Base-by-base conservation (phyloP, 2,329 filamentous ascomycete species). In the Colletotrichum kahawae region DNA sequence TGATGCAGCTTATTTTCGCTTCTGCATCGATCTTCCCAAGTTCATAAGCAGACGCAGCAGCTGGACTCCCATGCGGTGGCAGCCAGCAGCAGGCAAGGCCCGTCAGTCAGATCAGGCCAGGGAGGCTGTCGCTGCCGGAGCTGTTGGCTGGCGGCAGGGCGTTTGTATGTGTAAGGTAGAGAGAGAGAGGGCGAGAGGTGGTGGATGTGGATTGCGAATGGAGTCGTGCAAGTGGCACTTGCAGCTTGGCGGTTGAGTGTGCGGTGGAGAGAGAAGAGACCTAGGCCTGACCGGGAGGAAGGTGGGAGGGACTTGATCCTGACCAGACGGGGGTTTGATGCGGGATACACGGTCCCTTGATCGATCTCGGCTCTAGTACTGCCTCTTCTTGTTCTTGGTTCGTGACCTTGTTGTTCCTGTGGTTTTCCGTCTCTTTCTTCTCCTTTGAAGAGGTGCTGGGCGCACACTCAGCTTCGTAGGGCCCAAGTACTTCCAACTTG, bases 1-100 rank as follows among this genome's bases (percentile, higher is more conserved):
- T 73, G 64, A 74, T 74, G 74, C 71, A 66, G 74, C 70, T 74
- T 76, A 70, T 76, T 74, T 69, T 76, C 74, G 74, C 74, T 75
- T 68, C 69, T 64, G 72, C 72, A 72, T 59, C 64, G 63, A 72
- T 68, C 48, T 64, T 48, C 72, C 63, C 72, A 59, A 67, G 57
- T 29, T 34, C 59, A 68, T 72, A 75, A 75, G 72, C 60, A 66
- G 67, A 24, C 68, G 62, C 38, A 65, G 48, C 34, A 57, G 48
- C 31, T 48, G 64, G 29, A 56, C 18, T 31, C 63, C 43, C 48
- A 31, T 13, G 33, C 34, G 63, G 38, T 51, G 63, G 38, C 36
- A 67, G 24, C 5, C 13, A 70, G 64, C 18, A 63, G 56, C 43
- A 48, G 24, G 33, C 65, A 33, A 70, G 33, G 57, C 70, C 64